These are phyloP conservation scores for Rubia occidens DNA, from an alignment of 305 asterid genomes.

Conservation along the genomic window DNA sequence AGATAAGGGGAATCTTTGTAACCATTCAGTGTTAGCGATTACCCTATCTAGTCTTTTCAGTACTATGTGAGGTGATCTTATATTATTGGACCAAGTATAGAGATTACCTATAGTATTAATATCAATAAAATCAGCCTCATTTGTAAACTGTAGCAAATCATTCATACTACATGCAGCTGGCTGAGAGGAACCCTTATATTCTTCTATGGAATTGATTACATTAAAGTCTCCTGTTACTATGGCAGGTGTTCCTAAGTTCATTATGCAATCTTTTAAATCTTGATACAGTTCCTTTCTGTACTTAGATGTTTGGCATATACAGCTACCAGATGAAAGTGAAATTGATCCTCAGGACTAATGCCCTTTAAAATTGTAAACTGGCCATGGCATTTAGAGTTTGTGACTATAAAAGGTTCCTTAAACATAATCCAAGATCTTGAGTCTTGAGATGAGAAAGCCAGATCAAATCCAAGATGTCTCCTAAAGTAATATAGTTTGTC, in stretches of 20 bases:
- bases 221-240: no score
- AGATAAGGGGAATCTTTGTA: background rate
- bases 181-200: background rate
- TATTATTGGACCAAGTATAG: background rate
- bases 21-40: background rate
- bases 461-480: background rate
- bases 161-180: background rate
- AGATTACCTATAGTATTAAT: background rate
- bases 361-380: background rate
- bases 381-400: background rate
- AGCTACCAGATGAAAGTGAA: background rate
- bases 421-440: background rate
- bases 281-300: background rate
- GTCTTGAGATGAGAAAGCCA: background rate
- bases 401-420: background rate
- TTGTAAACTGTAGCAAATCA: background rate
- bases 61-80: background rate
- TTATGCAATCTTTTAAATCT: no score
- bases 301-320: background rate
- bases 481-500: no score
- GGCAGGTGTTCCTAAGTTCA: no score
- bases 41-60: no score
- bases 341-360: rapidly evolving
- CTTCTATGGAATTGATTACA: background rate
- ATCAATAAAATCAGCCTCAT: background rate